These are phyloP conservation scores for Aspergillus asperescens DNA, from an alignment of 495 filamentous ascomycete species.

Conservation along the genomic window DNA sequence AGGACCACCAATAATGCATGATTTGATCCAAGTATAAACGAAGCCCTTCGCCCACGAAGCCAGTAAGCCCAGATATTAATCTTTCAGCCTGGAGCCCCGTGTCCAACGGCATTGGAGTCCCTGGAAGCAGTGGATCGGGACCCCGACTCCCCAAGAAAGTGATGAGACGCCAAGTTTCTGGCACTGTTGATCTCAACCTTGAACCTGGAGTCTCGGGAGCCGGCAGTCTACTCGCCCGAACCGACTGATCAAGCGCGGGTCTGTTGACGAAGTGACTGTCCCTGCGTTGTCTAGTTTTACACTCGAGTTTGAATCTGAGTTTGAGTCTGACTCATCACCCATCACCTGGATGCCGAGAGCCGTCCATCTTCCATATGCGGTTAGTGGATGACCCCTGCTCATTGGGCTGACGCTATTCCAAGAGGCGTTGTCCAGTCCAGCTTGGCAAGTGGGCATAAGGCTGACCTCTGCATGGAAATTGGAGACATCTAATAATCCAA, in stretches of 20 bases:
- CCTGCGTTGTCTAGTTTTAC: no score
- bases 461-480: constrained; percentile 2
- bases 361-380: not conserved
- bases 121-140: constrained; percentile 5
- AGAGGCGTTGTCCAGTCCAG: constrained; percentile 2
- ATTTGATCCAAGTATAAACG: no score
- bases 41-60: no score
- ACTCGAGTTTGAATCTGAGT: not conserved
- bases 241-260: no score
- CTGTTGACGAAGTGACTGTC: no score
- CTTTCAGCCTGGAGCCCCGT: constrained; percentile 3
- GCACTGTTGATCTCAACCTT: constrained; percentile 15
- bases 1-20: no score
- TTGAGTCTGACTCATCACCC: no score
- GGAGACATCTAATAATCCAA: not conserved
- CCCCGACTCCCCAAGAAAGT: not conserved
- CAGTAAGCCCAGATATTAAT: no score
- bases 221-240: no score
- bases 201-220: constrained; percentile 2
- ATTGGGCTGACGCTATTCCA: constrained; percentile 1
- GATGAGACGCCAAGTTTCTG: constrained; percentile 12
- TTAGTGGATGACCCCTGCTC: constrained; percentile 2
- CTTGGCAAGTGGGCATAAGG: constrained; percentile 13
- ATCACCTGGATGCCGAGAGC: not conserved
- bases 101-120: not conserved